phyloP scores from a whole-genome alignment of 331 rosid genomes.

The Ulmus americana region DNA sequence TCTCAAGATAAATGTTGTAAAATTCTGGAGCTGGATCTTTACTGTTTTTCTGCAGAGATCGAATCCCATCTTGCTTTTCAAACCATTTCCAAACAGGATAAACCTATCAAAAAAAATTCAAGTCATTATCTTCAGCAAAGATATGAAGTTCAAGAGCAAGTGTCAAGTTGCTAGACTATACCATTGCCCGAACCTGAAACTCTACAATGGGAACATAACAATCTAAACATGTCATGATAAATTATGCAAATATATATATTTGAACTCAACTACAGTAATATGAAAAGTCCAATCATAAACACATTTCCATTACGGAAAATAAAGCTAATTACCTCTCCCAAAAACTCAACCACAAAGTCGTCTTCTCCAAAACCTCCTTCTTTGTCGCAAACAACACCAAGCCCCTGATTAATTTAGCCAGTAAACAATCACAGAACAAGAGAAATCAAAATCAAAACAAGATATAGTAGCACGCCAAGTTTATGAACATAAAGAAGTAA shows the following conservation, averaged over 20 bases:
- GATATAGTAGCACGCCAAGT: background rate
- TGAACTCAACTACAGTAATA: background rate
- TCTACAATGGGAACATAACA: background rate
- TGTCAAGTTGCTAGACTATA: background rate
- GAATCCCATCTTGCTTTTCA: constrained; percentile 98
- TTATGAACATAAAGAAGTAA: background rate
- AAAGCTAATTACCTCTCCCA: constrained; percentile 76
- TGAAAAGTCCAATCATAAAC: background rate
- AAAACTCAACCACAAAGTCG: constrained; percentile 91
- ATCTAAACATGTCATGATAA: background rate
- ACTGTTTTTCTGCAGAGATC: constrained; percentile 81
- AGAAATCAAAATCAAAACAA: constrained; percentile 18
- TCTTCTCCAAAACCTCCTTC: constrained; percentile 75
- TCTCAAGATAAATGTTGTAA: constrained; percentile 90
- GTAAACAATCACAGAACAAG: constrained; percentile 16
- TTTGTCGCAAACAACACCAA: constrained; percentile 91
- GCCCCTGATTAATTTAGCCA: constrained; percentile 59
- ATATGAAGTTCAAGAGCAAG: background rate
- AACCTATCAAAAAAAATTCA: constrained; percentile 45
- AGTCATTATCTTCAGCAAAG: background rate
- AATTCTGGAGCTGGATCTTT: constrained; percentile 97
- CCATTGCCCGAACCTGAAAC: background rate
- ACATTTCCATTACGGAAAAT: background rate
- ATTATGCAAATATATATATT: no score
- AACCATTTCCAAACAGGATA: constrained; percentile 99